These are phyloP conservation scores for Hypomyces rosellus DNA, from an alignment of 2,329 filamentous ascomycete species.

Conservation along the genomic window DNA sequence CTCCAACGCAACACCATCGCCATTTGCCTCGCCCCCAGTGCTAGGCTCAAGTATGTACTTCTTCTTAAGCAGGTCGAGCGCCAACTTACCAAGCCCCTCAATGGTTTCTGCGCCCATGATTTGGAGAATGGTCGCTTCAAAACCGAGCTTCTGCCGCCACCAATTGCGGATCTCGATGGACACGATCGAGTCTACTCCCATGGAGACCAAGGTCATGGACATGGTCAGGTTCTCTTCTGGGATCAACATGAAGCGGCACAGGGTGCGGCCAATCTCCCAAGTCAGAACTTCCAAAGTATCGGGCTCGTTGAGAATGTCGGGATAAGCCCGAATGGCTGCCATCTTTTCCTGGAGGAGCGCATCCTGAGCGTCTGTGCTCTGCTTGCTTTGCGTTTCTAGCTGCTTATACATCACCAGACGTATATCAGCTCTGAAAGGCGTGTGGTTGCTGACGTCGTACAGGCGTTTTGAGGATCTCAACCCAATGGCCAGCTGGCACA, in stretches of 20 bases:
- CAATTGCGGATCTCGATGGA: too few relatives aligned
- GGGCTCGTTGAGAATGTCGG: background rate
- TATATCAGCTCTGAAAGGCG: background rate
- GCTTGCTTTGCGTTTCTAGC: background rate
- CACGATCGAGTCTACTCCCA: too few relatives aligned
- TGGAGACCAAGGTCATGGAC: background rate
- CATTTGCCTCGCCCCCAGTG: too few relatives aligned
- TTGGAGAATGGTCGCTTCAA: constrained; percentile 7
- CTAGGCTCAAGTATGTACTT: too few relatives aligned
- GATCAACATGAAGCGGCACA: background rate
- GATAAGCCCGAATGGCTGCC: background rate
- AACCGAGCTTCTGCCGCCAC: background rate
- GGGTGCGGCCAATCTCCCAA: background rate
- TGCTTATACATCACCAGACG: background rate
- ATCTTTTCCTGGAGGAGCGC: background rate
- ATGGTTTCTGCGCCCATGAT: too few relatives aligned
- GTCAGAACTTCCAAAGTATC: background rate
- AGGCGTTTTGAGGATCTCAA: background rate
- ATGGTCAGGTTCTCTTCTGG: background rate
- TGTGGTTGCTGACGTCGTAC: background rate
- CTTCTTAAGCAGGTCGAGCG: too few relatives aligned
- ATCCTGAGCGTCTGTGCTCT: too few relatives aligned
- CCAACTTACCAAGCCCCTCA: too few relatives aligned
- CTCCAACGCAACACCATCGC: too few relatives aligned
- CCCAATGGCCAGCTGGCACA: background rate